Evolutionary conservation across 805 yeast species (phyloP).

Genomic region (Diddensiella caesifluorescens): DNA sequence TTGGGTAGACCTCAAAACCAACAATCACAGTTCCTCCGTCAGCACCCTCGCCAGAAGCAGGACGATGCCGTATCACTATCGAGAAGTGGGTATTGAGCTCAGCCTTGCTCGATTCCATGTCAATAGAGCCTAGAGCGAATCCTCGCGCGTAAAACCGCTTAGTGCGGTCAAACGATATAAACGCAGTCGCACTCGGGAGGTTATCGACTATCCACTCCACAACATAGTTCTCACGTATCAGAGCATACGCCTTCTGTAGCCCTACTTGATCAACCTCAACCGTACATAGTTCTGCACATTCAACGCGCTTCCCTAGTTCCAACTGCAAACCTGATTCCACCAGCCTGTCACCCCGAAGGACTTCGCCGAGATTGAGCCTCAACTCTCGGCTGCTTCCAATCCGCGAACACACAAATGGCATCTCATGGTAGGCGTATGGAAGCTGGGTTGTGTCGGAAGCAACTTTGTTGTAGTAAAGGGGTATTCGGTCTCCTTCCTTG

Average conservation of each 20-base stretch:
- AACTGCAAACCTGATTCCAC: conserved; percentile 71
- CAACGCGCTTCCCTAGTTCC: conserved; percentile 55
- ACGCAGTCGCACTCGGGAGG: conserved; percentile 84
- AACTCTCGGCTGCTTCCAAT: conserved; percentile 53
- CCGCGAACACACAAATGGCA: conserved; percentile 73
- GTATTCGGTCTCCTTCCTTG: conserved; percentile 54
- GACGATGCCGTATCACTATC: conserved; percentile 70
- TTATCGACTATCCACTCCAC: conserved; percentile 83
- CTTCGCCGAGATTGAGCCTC: conserved; percentile 67
- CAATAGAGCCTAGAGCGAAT: conserved; percentile 73
- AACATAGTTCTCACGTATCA: conserved; percentile 65
- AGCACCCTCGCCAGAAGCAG: conserved; percentile 22
- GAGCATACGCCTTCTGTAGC: conserved; percentile 47
- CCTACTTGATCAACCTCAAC: conserved; percentile 50
- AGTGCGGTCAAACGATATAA: conserved; percentile 50
- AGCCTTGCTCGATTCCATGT: conserved; percentile 44
- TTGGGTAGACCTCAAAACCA: conserved; percentile 87
- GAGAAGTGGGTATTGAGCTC: conserved; percentile 75
- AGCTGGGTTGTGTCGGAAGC: conserved; percentile 73
- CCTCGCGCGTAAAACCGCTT: conserved; percentile 79
- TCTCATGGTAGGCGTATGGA: conserved; percentile 70
- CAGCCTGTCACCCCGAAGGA: conserved; percentile 73
- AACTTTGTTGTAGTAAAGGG: conserved; percentile 67
- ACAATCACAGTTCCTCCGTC: conserved; percentile 47
- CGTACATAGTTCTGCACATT: conserved; percentile 66